Evolutionary conservation across 257 asterid species (phyloP).

Genomic region (Solanum pimpinellifolium): DNA sequence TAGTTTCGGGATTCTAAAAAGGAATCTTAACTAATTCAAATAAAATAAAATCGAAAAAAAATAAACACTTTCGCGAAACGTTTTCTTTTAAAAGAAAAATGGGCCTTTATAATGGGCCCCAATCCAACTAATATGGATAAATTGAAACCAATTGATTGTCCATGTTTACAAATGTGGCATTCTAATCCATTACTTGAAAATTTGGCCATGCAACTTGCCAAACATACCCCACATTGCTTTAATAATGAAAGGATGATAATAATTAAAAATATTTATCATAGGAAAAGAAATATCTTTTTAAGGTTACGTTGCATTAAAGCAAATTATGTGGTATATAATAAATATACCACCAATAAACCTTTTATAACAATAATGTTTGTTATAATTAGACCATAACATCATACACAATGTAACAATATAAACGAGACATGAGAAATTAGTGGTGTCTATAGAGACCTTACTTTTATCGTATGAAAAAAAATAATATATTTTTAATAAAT

Average conservation of each 20-base stretch:
- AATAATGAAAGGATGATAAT: neutral
- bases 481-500: no score
- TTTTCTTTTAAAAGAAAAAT: neutral
- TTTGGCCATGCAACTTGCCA: neutral
- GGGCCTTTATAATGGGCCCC: neutral
- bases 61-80: neutral
- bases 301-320: slow-evolving; percentile 10
- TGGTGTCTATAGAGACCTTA: no score
- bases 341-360: neutral
- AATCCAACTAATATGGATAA: neutral
- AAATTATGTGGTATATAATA: neutral
- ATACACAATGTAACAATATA: no score
- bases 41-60: neutral
- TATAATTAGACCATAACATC: neutral
- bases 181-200: slow-evolving; percentile 1
- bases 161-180: slow-evolving; percentile 13
- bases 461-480: no score
- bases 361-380: neutral
- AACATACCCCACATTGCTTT: neutral
- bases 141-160: neutral
- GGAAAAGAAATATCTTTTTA: neutral
- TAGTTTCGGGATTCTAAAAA: neutral
- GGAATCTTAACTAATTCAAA: neutral
- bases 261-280: neutral
- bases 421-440: neutral